phyloP scores from a whole-genome alignment of 345 rosid genomes.

The Aquilaria sinensis region DNA sequence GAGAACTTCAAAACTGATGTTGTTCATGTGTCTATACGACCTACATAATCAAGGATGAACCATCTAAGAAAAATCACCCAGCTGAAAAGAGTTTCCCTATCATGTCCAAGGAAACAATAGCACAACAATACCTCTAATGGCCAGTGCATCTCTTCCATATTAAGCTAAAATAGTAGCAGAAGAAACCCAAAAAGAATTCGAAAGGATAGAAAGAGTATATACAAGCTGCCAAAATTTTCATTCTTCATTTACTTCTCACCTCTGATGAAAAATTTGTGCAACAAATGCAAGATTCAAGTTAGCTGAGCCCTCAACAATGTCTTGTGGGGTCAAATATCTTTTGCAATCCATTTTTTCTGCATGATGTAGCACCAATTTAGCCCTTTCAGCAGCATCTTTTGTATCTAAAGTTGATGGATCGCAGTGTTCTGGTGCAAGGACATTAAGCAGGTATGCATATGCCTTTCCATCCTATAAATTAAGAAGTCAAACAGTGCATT shows the following conservation, averaged over 20 bases:
- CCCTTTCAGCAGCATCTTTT: slow-evolving; percentile 68
- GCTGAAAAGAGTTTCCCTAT: neutral
- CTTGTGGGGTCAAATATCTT: slow-evolving; percentile 69
- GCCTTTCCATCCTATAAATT: slow-evolving; percentile 82
- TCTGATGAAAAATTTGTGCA: slow-evolving; percentile 85
- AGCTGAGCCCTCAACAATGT: slow-evolving; percentile 75
- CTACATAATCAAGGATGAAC: neutral
- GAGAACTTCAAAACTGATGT: neutral
- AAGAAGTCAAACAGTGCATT: slow-evolving; percentile 13
- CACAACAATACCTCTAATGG: too few relatives aligned
- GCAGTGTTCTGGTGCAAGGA: slow-evolving; percentile 89
- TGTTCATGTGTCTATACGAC: neutral
- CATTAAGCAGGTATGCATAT: slow-evolving; percentile 78
- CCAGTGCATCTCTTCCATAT: too few relatives aligned
- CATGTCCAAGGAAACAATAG: too few relatives aligned
- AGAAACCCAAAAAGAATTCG: neutral
- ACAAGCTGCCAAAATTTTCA: too few relatives aligned
- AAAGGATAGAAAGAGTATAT: too few relatives aligned
- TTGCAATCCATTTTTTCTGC: slow-evolving; percentile 88
- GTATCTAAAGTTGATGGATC: slow-evolving; percentile 65
- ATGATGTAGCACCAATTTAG: slow-evolving; percentile 67
- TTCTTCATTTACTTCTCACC: slow-evolving; percentile 31
- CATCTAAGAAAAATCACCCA: too few relatives aligned
- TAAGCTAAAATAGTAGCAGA: neutral
- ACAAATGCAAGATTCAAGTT: slow-evolving; percentile 87